These are phyloP conservation scores for Geotrichum restrictum DNA, from an alignment of 1,139 yeast genomes.

Conservation along the genomic window DNA sequence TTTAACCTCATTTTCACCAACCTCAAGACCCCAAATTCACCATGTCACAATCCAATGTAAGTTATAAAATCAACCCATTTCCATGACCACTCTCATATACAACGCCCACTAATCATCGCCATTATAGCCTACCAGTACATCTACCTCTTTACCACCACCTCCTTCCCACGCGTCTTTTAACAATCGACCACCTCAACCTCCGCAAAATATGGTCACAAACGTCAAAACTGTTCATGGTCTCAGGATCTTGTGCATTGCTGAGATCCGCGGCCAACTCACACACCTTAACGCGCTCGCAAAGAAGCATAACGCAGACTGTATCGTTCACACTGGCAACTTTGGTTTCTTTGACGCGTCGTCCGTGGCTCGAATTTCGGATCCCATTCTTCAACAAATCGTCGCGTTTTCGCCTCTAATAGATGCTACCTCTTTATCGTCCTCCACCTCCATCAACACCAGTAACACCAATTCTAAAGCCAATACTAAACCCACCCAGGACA, in stretches of 20 bases:
- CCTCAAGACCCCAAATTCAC: no score
- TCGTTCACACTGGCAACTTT: conserved; percentile 74
- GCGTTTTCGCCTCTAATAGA: conserved; percentile 62
- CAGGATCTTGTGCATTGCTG: conserved; percentile 52
- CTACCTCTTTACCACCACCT: neutral
- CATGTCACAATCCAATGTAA: no score
- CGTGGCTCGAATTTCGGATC: conserved; percentile 45
- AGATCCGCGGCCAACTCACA: conserved; percentile 50
- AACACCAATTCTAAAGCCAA: no score
- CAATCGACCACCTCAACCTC: neutral
- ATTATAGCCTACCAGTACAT: no score
- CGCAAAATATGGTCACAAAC: conserved; percentile 3
- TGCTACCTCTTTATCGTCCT: conserved; percentile 41
- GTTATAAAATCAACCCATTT: no score
- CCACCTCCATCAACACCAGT: no score
- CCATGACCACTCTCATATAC: no score
- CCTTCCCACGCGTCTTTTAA: neutral
- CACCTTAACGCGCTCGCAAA: conserved; percentile 47
- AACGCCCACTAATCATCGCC: no score
- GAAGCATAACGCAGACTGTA: conserved; percentile 45
- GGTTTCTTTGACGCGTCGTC: conserved; percentile 67
- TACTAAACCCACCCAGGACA: conserved; percentile 41
- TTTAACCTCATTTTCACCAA: no score
- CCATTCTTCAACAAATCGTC: conserved; percentile 55
- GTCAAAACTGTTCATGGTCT: no score